These are phyloP conservation scores for Globisporangium iwayamae DNA, from an alignment of 352 stramenopile species.

Conservation along the genomic window DNA sequence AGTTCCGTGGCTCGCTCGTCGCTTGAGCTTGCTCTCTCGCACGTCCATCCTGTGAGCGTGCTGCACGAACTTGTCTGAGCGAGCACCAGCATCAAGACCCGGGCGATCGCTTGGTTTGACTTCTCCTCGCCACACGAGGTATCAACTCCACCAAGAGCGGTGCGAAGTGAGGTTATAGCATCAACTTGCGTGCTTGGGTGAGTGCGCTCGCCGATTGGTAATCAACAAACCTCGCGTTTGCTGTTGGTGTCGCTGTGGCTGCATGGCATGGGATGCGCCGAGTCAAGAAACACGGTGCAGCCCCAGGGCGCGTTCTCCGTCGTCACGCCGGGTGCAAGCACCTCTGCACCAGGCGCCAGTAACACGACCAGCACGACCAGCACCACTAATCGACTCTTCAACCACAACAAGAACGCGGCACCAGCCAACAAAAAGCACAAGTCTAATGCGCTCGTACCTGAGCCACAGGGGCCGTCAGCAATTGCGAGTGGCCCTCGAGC, in stretches of 20 bases:
- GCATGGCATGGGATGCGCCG: constrained; percentile 34
- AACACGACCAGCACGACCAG: neutral
- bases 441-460: constrained; percentile 34
- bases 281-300: constrained; percentile 47
- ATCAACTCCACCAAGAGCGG: too few relatives aligned
- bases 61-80: neutral
- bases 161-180: too few relatives aligned
- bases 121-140: neutral
- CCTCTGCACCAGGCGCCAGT: neutral
- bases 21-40: neutral
- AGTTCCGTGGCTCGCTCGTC: neutral
- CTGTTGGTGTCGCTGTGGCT: neutral
- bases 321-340: constrained; percentile 11
- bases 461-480: constrained; percentile 15
- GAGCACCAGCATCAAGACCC: neutral
- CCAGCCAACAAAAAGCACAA: constrained; percentile 25
- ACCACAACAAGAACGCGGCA: constrained; percentile 10
- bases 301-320: constrained; percentile 29
- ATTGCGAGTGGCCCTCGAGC: neutral
- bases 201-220: too few relatives aligned
- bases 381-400: constrained; percentile 5
- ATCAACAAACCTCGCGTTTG: neutral
- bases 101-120: neutral
- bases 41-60: neutral
- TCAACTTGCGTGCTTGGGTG: too few relatives aligned